Evolutionary conservation across 2,329 filamentous ascomycete species (phyloP).

Genomic region (Phoma sp.): DNA sequence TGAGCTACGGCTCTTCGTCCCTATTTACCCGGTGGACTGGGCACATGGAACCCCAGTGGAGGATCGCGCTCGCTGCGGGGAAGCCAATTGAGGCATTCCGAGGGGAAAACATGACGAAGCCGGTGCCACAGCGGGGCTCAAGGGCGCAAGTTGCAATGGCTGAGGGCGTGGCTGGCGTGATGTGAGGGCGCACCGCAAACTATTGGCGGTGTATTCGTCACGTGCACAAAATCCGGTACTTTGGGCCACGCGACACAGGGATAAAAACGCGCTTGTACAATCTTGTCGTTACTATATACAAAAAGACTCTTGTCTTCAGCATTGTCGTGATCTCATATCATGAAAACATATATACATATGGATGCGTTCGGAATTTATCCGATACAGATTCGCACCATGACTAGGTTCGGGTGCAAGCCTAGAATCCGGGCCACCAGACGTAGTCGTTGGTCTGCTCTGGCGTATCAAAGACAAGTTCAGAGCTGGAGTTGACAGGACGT

Average conservation of each 20-base stretch:
- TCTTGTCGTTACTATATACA: conserved; percentile 3
- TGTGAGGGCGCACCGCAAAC: not conserved
- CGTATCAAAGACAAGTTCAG: conserved; percentile 52
- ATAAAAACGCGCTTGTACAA: not conserved
- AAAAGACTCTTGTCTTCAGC: not conserved
- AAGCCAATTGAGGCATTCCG: conserved; percentile 5
- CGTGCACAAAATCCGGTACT: conserved; percentile 2
- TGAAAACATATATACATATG: not conserved
- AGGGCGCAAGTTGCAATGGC: not conserved
- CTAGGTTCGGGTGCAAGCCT: conserved; percentile 13
- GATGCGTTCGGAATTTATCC: not conserved
- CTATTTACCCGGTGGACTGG: conserved; percentile 18
- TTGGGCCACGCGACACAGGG: not conserved
- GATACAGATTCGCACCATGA: too few relatives aligned
- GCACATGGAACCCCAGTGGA: not conserved
- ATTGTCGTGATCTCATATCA: not conserved
- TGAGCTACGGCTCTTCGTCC: conserved; percentile 13
- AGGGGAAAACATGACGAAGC: conserved; percentile 1
- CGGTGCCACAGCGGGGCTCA: not conserved
- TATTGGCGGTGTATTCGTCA: conserved; percentile 2
- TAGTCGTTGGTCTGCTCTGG: conserved; percentile 55
- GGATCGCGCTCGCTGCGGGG: not conserved
- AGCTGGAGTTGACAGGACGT: conserved; percentile 52
- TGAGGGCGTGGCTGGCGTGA: conserved; percentile 1
- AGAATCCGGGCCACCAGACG: conserved; percentile 56